Conservation (phyloP, 73 alveolate genomes). For the Tetrahymena malaccensis region DNA sequence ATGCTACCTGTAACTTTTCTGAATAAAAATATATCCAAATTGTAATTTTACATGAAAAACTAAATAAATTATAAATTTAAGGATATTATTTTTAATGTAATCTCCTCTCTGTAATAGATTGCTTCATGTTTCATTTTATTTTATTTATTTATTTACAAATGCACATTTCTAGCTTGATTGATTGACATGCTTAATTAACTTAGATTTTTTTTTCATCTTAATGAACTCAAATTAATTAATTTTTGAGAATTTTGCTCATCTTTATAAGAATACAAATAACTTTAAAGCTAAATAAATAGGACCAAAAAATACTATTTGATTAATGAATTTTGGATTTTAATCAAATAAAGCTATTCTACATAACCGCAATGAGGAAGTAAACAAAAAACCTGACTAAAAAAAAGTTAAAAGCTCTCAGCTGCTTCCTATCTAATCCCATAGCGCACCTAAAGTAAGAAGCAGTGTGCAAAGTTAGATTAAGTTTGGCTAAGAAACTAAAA, state of each 20-base stretch:
- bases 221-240: not conserved
- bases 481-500: not conserved
- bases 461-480: not conserved
- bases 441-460: not conserved
- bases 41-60: not conserved
- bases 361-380: not conserved
- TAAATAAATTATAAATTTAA: too few species aligned
- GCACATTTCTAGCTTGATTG: not conserved
- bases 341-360: not conserved
- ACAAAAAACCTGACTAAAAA: not conserved
- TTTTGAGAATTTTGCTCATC: not conserved
- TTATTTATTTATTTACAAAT: too few species aligned
- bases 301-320: not conserved
- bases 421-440: not conserved
- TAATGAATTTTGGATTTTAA: not conserved
- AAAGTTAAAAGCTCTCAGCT: not conserved
- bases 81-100: not conserved
- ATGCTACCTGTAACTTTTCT: not conserved
- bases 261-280: not conserved
- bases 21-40: not conserved
- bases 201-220: not conserved
- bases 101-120: not conserved
- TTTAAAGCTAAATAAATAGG: not conserved
- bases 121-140: not conserved
- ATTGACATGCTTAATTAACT: not conserved